A percentile compares a stretch with the other conserved stretches of the same genome.
Conservation (phyloP, 2,329 filamentous ascomycete genomes). For the Xylariaceae sp. region DNA sequence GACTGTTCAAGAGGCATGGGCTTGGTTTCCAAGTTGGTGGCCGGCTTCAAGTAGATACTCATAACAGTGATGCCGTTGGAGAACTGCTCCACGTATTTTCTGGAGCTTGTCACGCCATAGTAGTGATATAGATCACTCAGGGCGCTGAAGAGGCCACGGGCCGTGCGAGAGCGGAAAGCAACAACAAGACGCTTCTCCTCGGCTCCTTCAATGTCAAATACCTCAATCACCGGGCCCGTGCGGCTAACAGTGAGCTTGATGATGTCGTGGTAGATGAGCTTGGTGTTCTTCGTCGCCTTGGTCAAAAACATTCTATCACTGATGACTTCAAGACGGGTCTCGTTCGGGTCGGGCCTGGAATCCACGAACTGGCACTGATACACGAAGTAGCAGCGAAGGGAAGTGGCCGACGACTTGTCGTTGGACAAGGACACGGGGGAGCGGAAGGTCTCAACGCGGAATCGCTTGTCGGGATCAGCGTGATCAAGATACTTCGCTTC, state of each 20-base stretch:
- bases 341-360: constrained; percentile 64
- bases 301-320: constrained; percentile 90
- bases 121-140: constrained; percentile 97
- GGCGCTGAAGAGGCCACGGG: constrained; percentile 88
- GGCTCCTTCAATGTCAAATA: constrained; percentile 89
- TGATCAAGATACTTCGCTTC: constrained; percentile 93
- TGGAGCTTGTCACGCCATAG: constrained; percentile 91
- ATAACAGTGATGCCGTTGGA: constrained; percentile 97
- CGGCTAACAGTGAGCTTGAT: constrained; percentile 78
- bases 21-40: constrained; percentile 51
- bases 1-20: constrained; percentile 83
- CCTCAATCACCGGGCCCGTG: constrained; percentile 93
- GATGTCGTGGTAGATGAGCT: constrained; percentile 90
- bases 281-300: constrained; percentile 94
- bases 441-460: constrained; percentile 95
- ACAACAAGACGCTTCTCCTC: constrained; percentile 92
- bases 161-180: constrained; percentile 89
- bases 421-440: constrained; percentile 75
- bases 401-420: constrained; percentile 63
- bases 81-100: constrained; percentile 98
- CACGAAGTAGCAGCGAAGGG: constrained; percentile 95
- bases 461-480: constrained; percentile 65
- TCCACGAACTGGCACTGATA: constrained; percentile 92
- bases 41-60: constrained; percentile 84
- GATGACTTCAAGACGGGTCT: constrained; percentile 86